Evolutionary conservation across 257 asterid genomes (phyloP).

Genomic region (Salvia rosmarinus): DNA sequence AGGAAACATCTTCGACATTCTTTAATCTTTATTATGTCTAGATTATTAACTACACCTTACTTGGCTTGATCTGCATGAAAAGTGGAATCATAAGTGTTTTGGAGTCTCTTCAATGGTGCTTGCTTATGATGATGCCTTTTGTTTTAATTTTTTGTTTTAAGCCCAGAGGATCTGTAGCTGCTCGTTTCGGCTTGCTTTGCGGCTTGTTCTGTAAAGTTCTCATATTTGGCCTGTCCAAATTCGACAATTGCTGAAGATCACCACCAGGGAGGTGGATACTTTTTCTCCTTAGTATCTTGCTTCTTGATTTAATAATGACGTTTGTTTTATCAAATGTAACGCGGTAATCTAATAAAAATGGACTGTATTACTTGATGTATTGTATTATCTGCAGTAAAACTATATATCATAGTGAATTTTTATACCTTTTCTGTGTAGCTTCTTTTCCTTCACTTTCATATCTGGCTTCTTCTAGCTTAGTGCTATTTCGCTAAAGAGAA

Average conservation of each 20-base stretch:
- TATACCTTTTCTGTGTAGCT: background rate
- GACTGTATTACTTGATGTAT: background rate
- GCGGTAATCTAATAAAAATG: background rate
- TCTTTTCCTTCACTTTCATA: constrained; percentile 9
- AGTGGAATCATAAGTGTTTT: constrained; percentile 20
- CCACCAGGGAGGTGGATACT: no score
- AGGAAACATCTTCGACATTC: constrained; percentile 21
- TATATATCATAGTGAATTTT: background rate
- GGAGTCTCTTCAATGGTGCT: constrained; percentile 21
- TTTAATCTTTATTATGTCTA: constrained; percentile 13
- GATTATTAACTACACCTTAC: background rate
- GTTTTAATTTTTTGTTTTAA: background rate
- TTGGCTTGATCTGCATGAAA: constrained; percentile 31
- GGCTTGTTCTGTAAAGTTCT: constrained; percentile 27
- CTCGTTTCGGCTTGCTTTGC: constrained; percentile 18
- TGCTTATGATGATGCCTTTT: constrained; percentile 24
- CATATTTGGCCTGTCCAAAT: background rate
- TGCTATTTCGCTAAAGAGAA: background rate
- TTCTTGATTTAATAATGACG: background rate
- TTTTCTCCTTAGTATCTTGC: background rate
- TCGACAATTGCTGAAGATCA: no score
- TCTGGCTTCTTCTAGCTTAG: constrained; percentile 8
- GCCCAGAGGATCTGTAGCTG: constrained; percentile 29
- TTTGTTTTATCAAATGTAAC: background rate
- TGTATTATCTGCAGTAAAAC: background rate